Evolutionary conservation across 345 rosid species (phyloP), one percentile per base, ranked within the genome.

Genomic region (Citrus sp.): DNA sequence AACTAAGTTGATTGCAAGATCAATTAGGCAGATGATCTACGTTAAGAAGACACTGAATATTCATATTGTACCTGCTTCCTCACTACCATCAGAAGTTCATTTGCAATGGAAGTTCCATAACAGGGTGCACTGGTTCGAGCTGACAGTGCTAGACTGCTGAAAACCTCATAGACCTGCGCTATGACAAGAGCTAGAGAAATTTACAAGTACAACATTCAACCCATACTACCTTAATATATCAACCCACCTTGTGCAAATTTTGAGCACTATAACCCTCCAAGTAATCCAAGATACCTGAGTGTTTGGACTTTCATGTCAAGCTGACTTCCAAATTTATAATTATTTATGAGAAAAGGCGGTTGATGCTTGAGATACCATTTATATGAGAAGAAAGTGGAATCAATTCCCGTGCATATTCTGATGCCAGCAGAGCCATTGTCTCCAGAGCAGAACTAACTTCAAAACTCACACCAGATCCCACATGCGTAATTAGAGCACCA

Each of bases 371-470:
- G 8, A 28, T 89, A 94, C 98, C 98, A 77, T 88, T 92, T 85
- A 94, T 87, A 85, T 89, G 92, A 76, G 91, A 86, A 78, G 98
- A 90, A 81, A 91, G 89, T 75, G 94, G 89, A 72, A 91, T 86
- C 79, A 94, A 65, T 42, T 94, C 95, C 71, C 61, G 83, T 38
- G 89, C 84, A 83, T 86, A 81, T 85, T 91, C 89, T 68, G 85
- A 83, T 13, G 86, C 92, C 81, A 94, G 88, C 72, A 84, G 80
- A 54, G 84, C 83, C 92, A 94, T 81, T 77, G 87, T 81, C 80
- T 94, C 89, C 77, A 92, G 80, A 84, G 94, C 93, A 83, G 95
- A 91, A 83, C 88, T 85, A 76, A 90, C 91, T 87, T 94, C 97
- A 67, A 78, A 85, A 79, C 78, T 87, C 82, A 91, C 86, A 78